Conservation (phyloP, 495 filamentous ascomycete genomes). For the Trichoderma erinaceum region DNA sequence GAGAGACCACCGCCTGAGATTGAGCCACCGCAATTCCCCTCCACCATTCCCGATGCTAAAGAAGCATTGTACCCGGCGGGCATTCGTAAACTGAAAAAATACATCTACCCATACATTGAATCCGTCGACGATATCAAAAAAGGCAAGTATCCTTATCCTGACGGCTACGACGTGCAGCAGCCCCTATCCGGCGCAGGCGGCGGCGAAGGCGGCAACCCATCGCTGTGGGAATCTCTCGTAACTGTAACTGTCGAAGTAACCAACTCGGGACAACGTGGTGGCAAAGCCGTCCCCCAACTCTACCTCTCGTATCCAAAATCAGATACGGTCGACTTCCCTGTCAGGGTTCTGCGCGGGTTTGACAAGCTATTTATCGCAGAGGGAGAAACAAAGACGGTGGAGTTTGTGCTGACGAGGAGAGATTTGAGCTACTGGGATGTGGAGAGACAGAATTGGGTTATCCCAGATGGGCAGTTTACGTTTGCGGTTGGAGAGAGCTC, state of each 20-base stretch:
- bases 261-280: slow-evolving; percentile 61
- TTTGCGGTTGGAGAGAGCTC: slow-evolving; percentile 43
- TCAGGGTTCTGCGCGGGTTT: slow-evolving; percentile 70
- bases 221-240: slow-evolving; percentile 65
- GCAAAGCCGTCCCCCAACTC: slow-evolving; percentile 75
- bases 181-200: slow-evolving; percentile 65
- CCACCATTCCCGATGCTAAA: slow-evolving; percentile 47
- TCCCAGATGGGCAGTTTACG: slow-evolving; percentile 46
- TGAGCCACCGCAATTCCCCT: slow-evolving; percentile 57
- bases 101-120: slow-evolving; percentile 82
- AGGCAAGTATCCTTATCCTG: slow-evolving; percentile 62
- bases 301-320: slow-evolving; percentile 67
- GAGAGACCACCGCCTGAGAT: slow-evolving; percentile 48
- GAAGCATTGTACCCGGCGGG: slow-evolving; percentile 59
- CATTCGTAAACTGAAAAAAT: slow-evolving; percentile 66
- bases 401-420: slow-evolving; percentile 67
- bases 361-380: slow-evolving; percentile 61
- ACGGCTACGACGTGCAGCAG: slow-evolving; percentile 55
- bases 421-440: slow-evolving; percentile 81
- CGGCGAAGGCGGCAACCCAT: slow-evolving; percentile 78
- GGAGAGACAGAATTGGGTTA: slow-evolving; percentile 73
- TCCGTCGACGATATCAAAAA: slow-evolving; percentile 49
- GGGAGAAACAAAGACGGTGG: slow-evolving; percentile 52
- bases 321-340: slow-evolving; percentile 66
- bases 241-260: slow-evolving; percentile 56